phyloP scores from a whole-genome alignment of 257 asterid genomes.

The Fraxinus cuspidata region DNA sequence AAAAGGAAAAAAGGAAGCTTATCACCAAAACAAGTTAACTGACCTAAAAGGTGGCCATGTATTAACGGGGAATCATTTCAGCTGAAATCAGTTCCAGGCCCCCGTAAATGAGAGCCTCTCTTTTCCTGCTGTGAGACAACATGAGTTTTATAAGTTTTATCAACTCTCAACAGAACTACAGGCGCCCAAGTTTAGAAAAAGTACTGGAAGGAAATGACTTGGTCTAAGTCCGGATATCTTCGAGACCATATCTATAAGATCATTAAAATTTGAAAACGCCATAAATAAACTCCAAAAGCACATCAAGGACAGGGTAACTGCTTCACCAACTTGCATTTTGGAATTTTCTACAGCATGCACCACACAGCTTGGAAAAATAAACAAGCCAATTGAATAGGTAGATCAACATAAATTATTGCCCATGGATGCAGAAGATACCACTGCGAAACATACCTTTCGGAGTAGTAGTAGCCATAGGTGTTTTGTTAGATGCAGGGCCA shows the following conservation, averaged over 20 bases:
- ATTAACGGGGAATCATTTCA: constrained; percentile 87
- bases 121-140: constrained; percentile 94
- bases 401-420: constrained; percentile 12
- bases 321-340: constrained; percentile 31
- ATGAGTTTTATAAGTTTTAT: constrained; percentile 71
- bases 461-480: constrained; percentile 49
- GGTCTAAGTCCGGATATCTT: constrained; percentile 47
- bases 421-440: constrained; percentile 7
- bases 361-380: constrained; percentile 20
- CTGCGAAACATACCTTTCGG: constrained; percentile 53
- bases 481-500: constrained; percentile 88
- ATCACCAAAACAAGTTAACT: constrained; percentile 66
- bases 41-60: constrained; percentile 89
- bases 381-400: constrained; percentile 2
- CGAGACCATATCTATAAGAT: constrained; percentile 43
- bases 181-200: constrained; percentile 57
- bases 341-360: constrained; percentile 30
- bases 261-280: constrained; percentile 43
- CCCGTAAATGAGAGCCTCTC: constrained; percentile 93
- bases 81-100: constrained; percentile 94
- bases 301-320: constrained; percentile 37
- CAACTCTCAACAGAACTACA: constrained; percentile 47
- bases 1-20: constrained; percentile 50
- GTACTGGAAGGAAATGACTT: constrained; percentile 65
- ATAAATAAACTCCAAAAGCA: constrained; percentile 37